phyloP scores from a whole-genome alignment of 768 basidiomycete species.

The Mycena latifolia region DNA sequence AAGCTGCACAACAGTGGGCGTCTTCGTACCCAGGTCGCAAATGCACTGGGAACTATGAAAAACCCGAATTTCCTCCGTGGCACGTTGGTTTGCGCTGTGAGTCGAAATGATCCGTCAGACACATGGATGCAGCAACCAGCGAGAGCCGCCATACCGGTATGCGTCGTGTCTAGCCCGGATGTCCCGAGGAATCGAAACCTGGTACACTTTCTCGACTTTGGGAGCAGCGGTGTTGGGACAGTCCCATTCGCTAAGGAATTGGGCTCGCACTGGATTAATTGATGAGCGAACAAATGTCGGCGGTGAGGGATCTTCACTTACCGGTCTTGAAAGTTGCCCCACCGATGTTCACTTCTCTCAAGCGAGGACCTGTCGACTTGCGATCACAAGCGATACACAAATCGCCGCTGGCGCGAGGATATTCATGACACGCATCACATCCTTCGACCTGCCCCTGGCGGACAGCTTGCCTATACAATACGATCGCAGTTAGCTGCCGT shows the following conservation, averaged over 20 bases:
- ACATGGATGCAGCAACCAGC: background rate
- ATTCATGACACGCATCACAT: conserved; percentile 61
- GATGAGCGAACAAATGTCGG: conserved; percentile 4
- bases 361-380: conserved; percentile 53
- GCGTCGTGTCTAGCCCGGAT: conserved; percentile 59
- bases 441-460: conserved; percentile 59
- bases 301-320: conserved; percentile 47
- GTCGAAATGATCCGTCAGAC: conserved; percentile 29
- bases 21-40: conserved; percentile 73
- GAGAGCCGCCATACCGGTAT: conserved; percentile 56
- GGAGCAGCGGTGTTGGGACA: conserved; percentile 48
- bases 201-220: conserved; percentile 68
- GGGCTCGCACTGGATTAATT: conserved; percentile 51
- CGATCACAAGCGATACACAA: conserved; percentile 67
- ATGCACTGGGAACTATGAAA: conserved; percentile 77
- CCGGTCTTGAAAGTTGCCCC: conserved; percentile 65
- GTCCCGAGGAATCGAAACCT: conserved; percentile 59
- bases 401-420: conserved; percentile 60
- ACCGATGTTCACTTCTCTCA: conserved; percentile 62
- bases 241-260: conserved; percentile 71
- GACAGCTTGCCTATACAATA: conserved; percentile 62
- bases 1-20: conserved; percentile 64
- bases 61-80: conserved; percentile 63
- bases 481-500: conserved; percentile 16
- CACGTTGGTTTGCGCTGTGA: conserved; percentile 50